Evolutionary conservation across 208 protist species (phyloP), one percentile per base, ranked within the genome.

Genomic region (Acanthamoeba castellanii): DNA sequence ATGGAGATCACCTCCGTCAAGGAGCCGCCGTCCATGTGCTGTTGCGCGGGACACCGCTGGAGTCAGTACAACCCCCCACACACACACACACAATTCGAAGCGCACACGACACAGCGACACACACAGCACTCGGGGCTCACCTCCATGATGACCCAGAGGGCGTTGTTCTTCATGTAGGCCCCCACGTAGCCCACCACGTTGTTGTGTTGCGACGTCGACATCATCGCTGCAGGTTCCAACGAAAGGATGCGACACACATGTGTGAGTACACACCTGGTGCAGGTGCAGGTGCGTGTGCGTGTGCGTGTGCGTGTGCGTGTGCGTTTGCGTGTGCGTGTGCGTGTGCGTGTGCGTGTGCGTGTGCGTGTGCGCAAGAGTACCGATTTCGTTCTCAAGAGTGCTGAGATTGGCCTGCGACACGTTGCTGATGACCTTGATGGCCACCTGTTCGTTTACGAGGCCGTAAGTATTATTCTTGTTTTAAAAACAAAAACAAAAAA

Each of bases 1-100:
- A 59, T 82, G 64, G 64, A 50, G 22, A 94, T 66, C 42, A 94
- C 72, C 25, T 94, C 68, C 57, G 90, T 94, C 25, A 94, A 32
- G 25, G 90, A 94, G 5, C 90, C 90, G 25, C 90, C 90, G 22
- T 94, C 68, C 68, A 94, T 82, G 68, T 85, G 55, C 90, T 94
- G 30, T n/a, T 42, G 37, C 37, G 37, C 37, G 37, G 37, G 37
- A 42, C 37, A 42, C 37, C 37, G 3, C 37, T 42, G 2, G 3
- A 42, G 37, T 42, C 37, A 42, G 37, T 42, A 42, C 37, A 42
- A 3, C 37, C 37, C 3, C 37, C 37, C 92, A 6, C 76, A 0
- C 8, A 47, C 34, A 37, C n/a, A 1, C 7, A 55, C 22, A 16
- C 25, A 85, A 55, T n/a, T n/a, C n/a, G n/a, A n/a, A n/a, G n/a